These are phyloP conservation scores for Dioscorea alata DNA, from an alignment of 106 monocot species.

Conservation along the genomic window DNA sequence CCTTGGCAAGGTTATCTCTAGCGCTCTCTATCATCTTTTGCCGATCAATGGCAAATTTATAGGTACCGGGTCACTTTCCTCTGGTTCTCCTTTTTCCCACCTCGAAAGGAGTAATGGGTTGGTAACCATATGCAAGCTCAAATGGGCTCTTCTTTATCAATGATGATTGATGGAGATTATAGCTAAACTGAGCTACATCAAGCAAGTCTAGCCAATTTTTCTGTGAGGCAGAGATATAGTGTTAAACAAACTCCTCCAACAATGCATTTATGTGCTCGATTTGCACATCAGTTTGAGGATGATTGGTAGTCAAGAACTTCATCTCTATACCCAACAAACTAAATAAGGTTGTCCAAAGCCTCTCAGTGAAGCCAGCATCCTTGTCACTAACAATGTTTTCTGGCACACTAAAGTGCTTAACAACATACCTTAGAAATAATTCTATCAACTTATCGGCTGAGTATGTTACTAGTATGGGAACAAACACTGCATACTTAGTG, in stretches of 20 bases:
- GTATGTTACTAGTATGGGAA: no score
- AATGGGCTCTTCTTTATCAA: background rate
- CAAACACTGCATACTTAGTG: background rate
- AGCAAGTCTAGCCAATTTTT: background rate
- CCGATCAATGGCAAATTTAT: no score
- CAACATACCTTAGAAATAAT: no score
- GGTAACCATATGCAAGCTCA: background rate
- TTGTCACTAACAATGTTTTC: background rate
- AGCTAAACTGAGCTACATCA: background rate
- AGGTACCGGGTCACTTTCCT: no score
- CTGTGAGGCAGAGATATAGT: background rate
- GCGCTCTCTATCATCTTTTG: background rate
- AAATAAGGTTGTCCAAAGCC: no score
- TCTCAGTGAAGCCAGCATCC: background rate
- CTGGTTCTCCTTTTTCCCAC: background rate
- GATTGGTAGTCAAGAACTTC: slow-evolving; percentile 4
- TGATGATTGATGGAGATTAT: slow-evolving; percentile 2
- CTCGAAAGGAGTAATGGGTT: background rate
- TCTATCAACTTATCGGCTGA: no score
- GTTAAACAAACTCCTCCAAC: slow-evolving; percentile 4
- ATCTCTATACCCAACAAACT: background rate
- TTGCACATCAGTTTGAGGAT: background rate
- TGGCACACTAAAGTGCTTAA: background rate
- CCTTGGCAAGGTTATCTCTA: background rate
- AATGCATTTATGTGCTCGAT: background rate